Conservation (phyloP, 2,329 filamentous ascomycete genomes). For the Stagonosporopsis vannaccii region DNA sequence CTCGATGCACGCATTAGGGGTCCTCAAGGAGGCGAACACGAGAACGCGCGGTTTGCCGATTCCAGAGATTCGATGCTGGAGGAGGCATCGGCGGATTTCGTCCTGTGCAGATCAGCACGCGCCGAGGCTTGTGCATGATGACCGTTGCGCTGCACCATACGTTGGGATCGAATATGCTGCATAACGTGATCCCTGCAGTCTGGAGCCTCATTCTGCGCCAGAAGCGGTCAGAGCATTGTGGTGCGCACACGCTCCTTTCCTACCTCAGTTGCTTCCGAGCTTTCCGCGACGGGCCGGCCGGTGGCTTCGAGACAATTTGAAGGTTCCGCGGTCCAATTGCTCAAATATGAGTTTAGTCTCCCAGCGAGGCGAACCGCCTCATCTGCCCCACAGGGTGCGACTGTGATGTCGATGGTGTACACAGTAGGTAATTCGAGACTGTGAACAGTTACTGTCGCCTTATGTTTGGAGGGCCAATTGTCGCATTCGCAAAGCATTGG, state of each 20-base stretch:
- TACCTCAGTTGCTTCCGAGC: not conserved
- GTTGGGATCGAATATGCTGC: not conserved
- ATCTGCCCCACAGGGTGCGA: not conserved
- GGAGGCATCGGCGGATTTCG: not conserved
- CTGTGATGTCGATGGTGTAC: not conserved
- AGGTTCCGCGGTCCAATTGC: too few relatives aligned
- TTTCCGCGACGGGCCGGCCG: not conserved
- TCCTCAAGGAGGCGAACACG: not conserved
- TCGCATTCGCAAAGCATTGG: not conserved
- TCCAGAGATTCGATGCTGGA: not conserved
- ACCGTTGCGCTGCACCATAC: not conserved
- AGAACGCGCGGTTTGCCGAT: not conserved
- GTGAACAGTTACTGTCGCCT: not conserved
- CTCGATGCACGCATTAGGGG: slow-evolving; percentile 10
- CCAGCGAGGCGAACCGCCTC: not conserved
- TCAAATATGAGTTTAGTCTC: too few relatives aligned
- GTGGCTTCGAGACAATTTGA: not conserved
- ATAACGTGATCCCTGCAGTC: not conserved
- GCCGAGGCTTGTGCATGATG: not conserved
- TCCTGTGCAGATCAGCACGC: not conserved
- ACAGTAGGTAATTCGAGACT: not conserved
- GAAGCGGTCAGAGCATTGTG: not conserved
- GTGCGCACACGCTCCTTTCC: not conserved
- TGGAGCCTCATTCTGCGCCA: slow-evolving; percentile 4
- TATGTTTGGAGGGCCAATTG: not conserved